phyloP scores from a whole-genome alignment of 2,329 filamentous ascomycete species.

The Emergomyces orientalis region DNA sequence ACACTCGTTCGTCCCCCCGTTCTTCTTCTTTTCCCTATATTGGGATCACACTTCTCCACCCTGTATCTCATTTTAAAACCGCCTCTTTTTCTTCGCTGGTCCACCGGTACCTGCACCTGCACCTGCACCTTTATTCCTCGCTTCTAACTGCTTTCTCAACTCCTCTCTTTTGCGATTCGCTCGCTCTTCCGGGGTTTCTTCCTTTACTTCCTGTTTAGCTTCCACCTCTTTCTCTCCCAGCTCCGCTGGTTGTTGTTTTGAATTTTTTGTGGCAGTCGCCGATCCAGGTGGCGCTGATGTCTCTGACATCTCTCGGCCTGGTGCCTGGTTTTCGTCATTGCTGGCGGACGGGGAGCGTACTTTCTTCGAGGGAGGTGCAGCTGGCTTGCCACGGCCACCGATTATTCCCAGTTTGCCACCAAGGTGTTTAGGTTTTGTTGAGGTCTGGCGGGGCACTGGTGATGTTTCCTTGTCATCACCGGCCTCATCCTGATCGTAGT shows the following conservation, averaged over 20 bases:
- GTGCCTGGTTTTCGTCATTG: constrained; percentile 8
- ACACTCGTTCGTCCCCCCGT: not conserved
- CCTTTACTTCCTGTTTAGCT: constrained; percentile 13
- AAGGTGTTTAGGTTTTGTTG: constrained; percentile 16
- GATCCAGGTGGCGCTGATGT: not conserved
- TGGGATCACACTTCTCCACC: not conserved
- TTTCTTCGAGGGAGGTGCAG: not conserved
- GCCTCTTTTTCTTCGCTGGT: constrained; percentile 50
- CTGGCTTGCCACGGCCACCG: constrained; percentile 17
- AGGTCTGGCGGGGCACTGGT: constrained; percentile 4
- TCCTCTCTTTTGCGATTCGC: constrained; percentile 48
- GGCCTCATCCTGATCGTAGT: constrained; percentile 12
- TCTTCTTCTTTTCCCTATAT: not conserved
- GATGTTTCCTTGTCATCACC: constrained; percentile 8
- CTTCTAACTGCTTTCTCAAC: constrained; percentile 45
- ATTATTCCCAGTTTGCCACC: constrained; percentile 29
- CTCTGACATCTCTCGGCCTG: not conserved
- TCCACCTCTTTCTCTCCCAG: constrained; percentile 15
- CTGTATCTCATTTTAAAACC: constrained; percentile 34
- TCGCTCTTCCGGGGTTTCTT: constrained; percentile 42
- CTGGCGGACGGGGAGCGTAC: constrained; percentile 3
- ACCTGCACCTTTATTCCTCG: constrained; percentile 38
- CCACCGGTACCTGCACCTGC: not conserved
- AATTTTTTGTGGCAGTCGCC: not conserved
- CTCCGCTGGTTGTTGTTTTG: not conserved